Percentiles rank a stretch among this genome's conserved stretches.
phyloP scores from a whole-genome alignment of 345 rosid species.

The Triadica sebifera region DNA sequence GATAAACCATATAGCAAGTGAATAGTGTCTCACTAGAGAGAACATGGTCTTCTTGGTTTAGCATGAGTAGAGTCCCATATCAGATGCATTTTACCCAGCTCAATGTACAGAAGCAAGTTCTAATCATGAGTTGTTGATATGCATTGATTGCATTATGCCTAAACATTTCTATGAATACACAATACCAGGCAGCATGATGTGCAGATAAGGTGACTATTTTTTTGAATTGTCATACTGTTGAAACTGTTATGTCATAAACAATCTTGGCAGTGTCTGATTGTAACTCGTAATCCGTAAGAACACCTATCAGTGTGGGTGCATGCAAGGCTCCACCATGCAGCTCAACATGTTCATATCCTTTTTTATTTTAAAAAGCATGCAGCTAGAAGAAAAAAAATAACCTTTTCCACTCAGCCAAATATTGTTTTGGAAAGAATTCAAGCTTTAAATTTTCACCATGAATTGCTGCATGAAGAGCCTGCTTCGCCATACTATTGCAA shows the following conservation, averaged over 20 bases:
- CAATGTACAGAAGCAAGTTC: too few species aligned
- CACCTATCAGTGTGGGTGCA: neutral
- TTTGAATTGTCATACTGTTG: neutral
- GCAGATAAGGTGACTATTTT: neutral
- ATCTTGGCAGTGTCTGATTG: neutral
- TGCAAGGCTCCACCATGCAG: neutral
- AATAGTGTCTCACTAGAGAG: neutral
- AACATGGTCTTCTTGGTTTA: too few species aligned
- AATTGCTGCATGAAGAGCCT: slow-evolving; percentile 74
- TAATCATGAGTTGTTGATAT: too few species aligned
- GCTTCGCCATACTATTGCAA: slow-evolving; percentile 64
- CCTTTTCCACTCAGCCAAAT: slow-evolving; percentile 94
- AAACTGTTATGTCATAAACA: neutral
- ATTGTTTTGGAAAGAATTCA: slow-evolving; percentile 84
- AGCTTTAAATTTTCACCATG: slow-evolving; percentile 56
- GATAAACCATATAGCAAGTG: neutral
- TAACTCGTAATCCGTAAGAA: neutral
- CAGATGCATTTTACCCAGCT: too few species aligned
- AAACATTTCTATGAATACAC: too few species aligned
- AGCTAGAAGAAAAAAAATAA: slow-evolving; percentile 24
- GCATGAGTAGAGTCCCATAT: too few species aligned
- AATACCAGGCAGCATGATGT: neutral
- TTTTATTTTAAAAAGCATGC: neutral
- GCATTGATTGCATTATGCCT: too few species aligned
- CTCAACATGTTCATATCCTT: slow-evolving; percentile 1